phyloP scores from a whole-genome alignment of 176 grass and related monocot species.

The Bothriochloa decipiens region DNA sequence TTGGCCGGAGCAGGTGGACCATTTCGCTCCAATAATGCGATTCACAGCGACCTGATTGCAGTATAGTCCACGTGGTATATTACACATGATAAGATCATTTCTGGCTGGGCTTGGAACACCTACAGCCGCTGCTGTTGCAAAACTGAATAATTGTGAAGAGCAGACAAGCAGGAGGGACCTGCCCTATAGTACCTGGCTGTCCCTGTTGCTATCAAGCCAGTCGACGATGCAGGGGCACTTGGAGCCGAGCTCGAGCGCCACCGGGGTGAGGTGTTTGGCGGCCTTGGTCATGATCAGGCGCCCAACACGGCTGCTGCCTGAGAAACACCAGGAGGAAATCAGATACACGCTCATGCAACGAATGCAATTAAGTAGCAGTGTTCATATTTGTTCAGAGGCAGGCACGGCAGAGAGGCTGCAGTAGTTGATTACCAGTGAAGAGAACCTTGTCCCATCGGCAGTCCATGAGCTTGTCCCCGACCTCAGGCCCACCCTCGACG shows the following conservation, averaged over 20 bases:
- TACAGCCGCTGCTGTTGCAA: background rate
- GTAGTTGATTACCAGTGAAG: constrained; percentile 63
- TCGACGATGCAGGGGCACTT: constrained; percentile 93
- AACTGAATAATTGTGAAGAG: background rate
- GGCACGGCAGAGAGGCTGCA: no score
- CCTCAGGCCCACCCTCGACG: constrained; percentile 58
- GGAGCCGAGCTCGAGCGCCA: constrained; percentile 74
- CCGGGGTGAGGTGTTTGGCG: constrained; percentile 79
- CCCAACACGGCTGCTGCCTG: constrained; percentile 65
- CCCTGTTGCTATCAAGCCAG: constrained; percentile 44
- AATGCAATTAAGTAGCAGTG: background rate
- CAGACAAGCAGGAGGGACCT: no score
- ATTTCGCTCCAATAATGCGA: constrained; percentile 69
- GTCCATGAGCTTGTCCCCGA: constrained; percentile 73
- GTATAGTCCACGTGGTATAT: background rate
- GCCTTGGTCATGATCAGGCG: constrained; percentile 76
- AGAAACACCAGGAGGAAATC: background rate
- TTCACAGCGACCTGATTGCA: constrained; percentile 54
- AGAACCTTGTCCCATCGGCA: constrained; percentile 90
- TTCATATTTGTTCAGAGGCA: no score
- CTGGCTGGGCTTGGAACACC: background rate
- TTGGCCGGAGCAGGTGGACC: constrained; percentile 73
- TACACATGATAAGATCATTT: no score
- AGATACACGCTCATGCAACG: background rate
- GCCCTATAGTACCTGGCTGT: constrained; percentile 28